These are phyloP conservation scores for Yamadazyma buinensis DNA, from an alignment of 1,139 yeast genomes.

Conservation along the genomic window DNA sequence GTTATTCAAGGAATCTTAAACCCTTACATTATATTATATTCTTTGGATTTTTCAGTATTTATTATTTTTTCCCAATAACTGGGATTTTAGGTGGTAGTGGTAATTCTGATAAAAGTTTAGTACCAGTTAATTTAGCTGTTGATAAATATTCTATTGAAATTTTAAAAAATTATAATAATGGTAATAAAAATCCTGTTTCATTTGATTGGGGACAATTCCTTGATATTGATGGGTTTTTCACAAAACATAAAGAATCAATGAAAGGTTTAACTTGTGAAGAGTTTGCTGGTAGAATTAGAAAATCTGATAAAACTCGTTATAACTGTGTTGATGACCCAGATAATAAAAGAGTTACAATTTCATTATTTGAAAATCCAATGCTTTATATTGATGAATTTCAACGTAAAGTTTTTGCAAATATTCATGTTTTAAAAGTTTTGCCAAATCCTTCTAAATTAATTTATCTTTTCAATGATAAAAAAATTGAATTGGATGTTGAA, in stretches of 20 bases:
- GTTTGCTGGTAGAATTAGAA: conserved; percentile 12
- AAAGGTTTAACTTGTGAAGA: conserved; percentile 12
- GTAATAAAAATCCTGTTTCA: conserved; percentile 5
- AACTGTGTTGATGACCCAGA: conserved; percentile 15
- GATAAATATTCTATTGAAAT: conserved; percentile 5
- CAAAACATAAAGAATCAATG: conserved; percentile 5
- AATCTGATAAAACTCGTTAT: conserved; percentile 10
- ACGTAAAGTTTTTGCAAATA: conserved; percentile 12
- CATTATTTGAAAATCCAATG: conserved; percentile 11
- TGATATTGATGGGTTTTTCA: conserved; percentile 8
- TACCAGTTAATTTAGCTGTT: conserved; percentile 1
- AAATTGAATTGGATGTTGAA: conserved; percentile 10
- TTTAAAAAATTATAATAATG: conserved; percentile 1
- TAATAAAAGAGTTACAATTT: conserved; percentile 9
- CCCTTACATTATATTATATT: background rate
- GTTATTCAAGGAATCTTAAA: background rate
- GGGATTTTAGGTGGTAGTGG: background rate
- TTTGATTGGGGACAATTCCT: conserved; percentile 14
- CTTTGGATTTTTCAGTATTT: background rate
- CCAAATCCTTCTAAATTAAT: conserved; percentile 14
- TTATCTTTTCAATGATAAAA: conserved; percentile 13
- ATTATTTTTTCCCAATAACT: background rate
- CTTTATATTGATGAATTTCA: conserved; percentile 10
- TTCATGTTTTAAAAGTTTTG: conserved; percentile 9
- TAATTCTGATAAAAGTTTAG: background rate